phyloP scores from a whole-genome alignment of 2,329 filamentous ascomycete genomes.

The Ramichloridium luteum region DNA sequence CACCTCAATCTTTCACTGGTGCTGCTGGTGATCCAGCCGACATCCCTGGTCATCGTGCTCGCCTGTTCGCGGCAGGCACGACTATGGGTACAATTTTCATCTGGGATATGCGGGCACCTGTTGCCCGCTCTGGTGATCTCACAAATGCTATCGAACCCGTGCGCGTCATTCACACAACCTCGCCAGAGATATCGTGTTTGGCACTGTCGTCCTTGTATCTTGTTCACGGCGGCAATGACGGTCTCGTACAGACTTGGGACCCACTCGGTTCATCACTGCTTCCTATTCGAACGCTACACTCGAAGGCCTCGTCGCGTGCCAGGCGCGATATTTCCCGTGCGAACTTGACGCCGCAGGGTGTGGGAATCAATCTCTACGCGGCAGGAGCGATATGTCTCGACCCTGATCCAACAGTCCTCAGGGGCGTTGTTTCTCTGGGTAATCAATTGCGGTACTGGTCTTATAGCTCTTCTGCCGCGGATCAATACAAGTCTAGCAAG shows the following conservation, averaged over 20 bases:
- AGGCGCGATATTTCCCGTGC: conserved; percentile 61
- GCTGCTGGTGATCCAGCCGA: conserved; percentile 40
- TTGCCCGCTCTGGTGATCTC: conserved; percentile 42
- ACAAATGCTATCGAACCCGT: conserved; percentile 54
- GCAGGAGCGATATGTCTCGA: conserved; percentile 78
- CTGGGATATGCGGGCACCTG: conserved; percentile 68
- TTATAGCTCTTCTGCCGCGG: conserved; percentile 69
- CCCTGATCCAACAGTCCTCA: conserved; percentile 70
- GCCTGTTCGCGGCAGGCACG: conserved; percentile 72
- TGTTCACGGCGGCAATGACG: conserved; percentile 87
- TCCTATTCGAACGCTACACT: conserved; percentile 77
- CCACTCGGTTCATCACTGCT: conserved; percentile 68
- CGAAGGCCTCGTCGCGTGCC: conserved; percentile 68
- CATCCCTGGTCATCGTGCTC: conserved; percentile 72
- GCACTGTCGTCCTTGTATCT: conserved; percentile 77
- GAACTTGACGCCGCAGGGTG: conserved; percentile 52
- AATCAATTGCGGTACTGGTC: conserved; percentile 86
- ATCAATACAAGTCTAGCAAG: conserved; percentile 64
- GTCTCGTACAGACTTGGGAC: conserved; percentile 93
- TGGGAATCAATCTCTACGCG: conserved; percentile 65
- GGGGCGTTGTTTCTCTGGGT: conserved; percentile 78
- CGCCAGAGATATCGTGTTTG: conserved; percentile 71
- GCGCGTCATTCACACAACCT: conserved; percentile 80
- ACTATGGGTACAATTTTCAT: conserved; percentile 62
- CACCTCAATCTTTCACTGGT: conserved; percentile 37